phyloP scores from a whole-genome alignment of 1,284 basidiomycete species.

The Bjerkandera adusta region DNA sequence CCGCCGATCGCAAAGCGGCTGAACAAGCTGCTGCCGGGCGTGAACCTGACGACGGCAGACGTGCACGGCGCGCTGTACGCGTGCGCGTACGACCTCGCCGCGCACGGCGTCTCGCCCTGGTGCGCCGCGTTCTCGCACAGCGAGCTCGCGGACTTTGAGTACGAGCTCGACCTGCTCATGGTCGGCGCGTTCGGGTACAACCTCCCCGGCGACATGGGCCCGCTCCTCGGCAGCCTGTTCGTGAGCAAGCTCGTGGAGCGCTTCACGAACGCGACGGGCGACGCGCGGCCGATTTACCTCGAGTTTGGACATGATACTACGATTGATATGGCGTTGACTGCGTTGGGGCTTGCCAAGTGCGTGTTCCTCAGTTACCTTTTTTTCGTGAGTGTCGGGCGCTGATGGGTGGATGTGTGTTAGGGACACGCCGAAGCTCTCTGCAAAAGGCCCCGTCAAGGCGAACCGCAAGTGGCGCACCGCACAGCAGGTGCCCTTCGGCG shows the following conservation, averaged over 20 bases:
- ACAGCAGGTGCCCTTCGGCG: slow-evolving; percentile 42
- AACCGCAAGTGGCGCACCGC: slow-evolving; percentile 41
- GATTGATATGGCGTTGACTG: slow-evolving; percentile 43
- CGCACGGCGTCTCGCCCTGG: slow-evolving; percentile 38
- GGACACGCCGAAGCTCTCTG: slow-evolving; percentile 32
- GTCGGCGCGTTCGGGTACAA: slow-evolving; percentile 43
- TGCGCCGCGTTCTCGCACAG: slow-evolving; percentile 37
- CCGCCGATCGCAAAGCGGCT: slow-evolving; percentile 37
- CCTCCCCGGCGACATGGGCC: slow-evolving; percentile 37
- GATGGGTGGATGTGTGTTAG: slow-evolving; percentile 17
- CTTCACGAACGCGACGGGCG: slow-evolving; percentile 36
- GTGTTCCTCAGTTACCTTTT: slow-evolving; percentile 6
- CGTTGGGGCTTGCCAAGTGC: slow-evolving; percentile 40
- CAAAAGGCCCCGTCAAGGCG: slow-evolving; percentile 29
- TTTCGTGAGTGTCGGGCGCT: background rate
- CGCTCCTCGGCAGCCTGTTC: slow-evolving; percentile 41
- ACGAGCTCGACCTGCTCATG: slow-evolving; percentile 48
- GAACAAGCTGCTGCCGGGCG: slow-evolving; percentile 32
- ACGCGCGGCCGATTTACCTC: slow-evolving; percentile 36
- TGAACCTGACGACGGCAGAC: slow-evolving; percentile 32
- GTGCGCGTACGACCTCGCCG: slow-evolving; percentile 45
- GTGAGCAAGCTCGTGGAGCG: slow-evolving; percentile 43
- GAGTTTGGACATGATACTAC: slow-evolving; percentile 51
- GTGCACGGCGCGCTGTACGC: slow-evolving; percentile 44
- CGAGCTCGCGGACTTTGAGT: slow-evolving; percentile 42